Evolutionary conservation across 1,139 yeast genomes (phyloP).

Genomic region (Sugiyamaella sp.): DNA sequence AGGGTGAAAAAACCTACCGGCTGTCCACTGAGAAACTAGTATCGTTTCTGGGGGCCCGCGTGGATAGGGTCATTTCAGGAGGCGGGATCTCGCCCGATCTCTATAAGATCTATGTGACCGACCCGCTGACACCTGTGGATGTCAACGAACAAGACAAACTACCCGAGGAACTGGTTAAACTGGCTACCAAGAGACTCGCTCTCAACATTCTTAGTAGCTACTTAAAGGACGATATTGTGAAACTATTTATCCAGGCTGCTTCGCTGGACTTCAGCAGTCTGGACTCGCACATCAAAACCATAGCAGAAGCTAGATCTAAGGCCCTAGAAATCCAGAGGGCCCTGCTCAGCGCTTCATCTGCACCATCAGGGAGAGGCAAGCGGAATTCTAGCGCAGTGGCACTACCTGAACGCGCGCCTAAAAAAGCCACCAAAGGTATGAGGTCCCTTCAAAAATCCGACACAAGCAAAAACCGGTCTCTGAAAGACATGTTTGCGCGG

Average conservation of each 20-base stretch:
- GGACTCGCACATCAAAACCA: slow-evolving; percentile 26
- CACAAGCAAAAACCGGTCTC: slow-evolving; percentile 30
- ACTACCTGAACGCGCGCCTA: slow-evolving; percentile 9
- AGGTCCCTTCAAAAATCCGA: slow-evolving; percentile 25
- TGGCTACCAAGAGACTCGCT: slow-evolving; percentile 36
- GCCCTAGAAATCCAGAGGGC: slow-evolving; percentile 30
- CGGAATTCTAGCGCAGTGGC: neutral
- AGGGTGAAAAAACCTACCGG: slow-evolving; percentile 27
- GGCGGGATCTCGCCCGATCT: slow-evolving; percentile 27
- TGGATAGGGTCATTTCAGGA: slow-evolving; percentile 23
- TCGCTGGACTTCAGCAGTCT: slow-evolving; percentile 32
- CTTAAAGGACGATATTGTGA: slow-evolving; percentile 32
- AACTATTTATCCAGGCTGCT: slow-evolving; percentile 26
- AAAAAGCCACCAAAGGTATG: slow-evolving; percentile 20
- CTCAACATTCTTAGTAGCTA: slow-evolving; percentile 38
- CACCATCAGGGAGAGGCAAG: slow-evolving; percentile 1
- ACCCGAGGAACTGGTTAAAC: slow-evolving; percentile 30
- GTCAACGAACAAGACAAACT: slow-evolving; percentile 28
- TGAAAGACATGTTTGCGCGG: slow-evolving; percentile 34
- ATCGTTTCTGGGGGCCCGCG: slow-evolving; percentile 28
- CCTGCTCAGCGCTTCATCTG: slow-evolving; percentile 14
- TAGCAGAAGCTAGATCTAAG: slow-evolving; percentile 27
- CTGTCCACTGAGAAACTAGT: slow-evolving; percentile 30
- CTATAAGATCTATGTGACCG: slow-evolving; percentile 20
- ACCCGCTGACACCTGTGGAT: slow-evolving; percentile 36